A percentile compares a stretch with the other conserved stretches of the same genome.
phyloP scores from a whole-genome alignment of 768 basidiomycete genomes.

The Nidularia sp. region DNA sequence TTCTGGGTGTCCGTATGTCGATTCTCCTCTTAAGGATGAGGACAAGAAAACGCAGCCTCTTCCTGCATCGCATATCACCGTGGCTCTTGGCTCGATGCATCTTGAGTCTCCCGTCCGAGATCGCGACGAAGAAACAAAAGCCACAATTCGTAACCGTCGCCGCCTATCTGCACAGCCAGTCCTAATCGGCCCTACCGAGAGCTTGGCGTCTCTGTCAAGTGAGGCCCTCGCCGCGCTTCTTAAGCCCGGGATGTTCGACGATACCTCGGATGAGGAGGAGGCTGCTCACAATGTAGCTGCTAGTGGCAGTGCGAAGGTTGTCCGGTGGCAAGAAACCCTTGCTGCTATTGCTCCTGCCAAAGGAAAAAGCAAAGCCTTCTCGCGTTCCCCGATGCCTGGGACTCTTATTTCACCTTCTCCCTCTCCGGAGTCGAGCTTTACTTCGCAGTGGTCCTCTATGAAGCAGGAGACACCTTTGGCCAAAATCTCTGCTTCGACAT shows the following conservation, averaged over 20 bases:
- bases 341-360: slow-evolving; percentile 14
- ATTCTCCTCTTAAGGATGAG: slow-evolving; percentile 17
- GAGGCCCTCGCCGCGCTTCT: slow-evolving; percentile 38
- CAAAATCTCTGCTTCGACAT: slow-evolving; percentile 15
- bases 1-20: slow-evolving; percentile 50
- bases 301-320: slow-evolving; percentile 19
- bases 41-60: slow-evolving; percentile 6
- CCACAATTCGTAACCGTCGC: slow-evolving; percentile 24
- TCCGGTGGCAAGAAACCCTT: slow-evolving; percentile 27
- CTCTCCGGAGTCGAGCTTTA: slow-evolving; percentile 36
- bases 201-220: slow-evolving; percentile 46
- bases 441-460: slow-evolving; percentile 6
- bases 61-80: slow-evolving; percentile 24
- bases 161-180: slow-evolving; percentile 20
- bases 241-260: slow-evolving; percentile 35
- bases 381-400: slow-evolving; percentile 50
- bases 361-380: slow-evolving; percentile 16
- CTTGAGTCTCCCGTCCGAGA: slow-evolving; percentile 21
- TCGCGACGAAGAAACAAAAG: slow-evolving; percentile 28
- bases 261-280: slow-evolving; percentile 21
- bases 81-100: slow-evolving; percentile 44
- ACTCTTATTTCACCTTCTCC: slow-evolving; percentile 40
- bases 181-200: slow-evolving; percentile 27
- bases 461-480: background rate
- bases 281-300: slow-evolving; percentile 17